Evolutionary conservation across 768 basidiomycete species (phyloP).

Genomic region (Xerocomellus amylosporus): DNA sequence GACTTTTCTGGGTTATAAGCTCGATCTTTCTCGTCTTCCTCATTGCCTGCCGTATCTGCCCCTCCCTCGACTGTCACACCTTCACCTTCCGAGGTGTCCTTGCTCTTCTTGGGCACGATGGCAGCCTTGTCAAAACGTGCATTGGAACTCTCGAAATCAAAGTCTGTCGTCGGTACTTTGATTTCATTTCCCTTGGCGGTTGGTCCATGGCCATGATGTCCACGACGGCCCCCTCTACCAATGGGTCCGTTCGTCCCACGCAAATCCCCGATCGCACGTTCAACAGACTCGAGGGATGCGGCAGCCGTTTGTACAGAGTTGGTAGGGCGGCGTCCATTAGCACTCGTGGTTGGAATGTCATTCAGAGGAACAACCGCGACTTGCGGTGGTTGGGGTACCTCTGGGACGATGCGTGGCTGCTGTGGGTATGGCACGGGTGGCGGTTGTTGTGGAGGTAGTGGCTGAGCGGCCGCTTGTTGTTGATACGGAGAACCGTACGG

Average conservation of each 20-base stretch:
- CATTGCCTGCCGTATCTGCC: slow-evolving; percentile 26
- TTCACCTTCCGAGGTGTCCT: slow-evolving; percentile 31
- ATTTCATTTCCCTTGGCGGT: slow-evolving; percentile 36
- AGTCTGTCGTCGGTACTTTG: slow-evolving; percentile 72
- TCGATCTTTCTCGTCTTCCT: slow-evolving; percentile 37
- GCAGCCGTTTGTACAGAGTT: slow-evolving; percentile 69
- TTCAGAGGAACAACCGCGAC: slow-evolving; percentile 18
- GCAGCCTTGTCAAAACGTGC: slow-evolving; percentile 79
- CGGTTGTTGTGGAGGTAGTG: slow-evolving; percentile 31
- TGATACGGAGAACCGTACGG: slow-evolving; percentile 32
- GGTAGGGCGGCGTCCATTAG: slow-evolving; percentile 32
- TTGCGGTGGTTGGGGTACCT: slow-evolving; percentile 23
- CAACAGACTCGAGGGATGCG: slow-evolving; percentile 71
- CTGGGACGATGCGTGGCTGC: slow-evolving; percentile 26
- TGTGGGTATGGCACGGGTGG: slow-evolving; percentile 29
- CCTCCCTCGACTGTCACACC: slow-evolving; percentile 32
- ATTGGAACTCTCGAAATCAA: slow-evolving; percentile 78
- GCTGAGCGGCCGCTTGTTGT: slow-evolving; percentile 32
- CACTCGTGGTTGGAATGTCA: slow-evolving; percentile 26
- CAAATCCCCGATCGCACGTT: slow-evolving; percentile 52
- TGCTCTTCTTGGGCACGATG: slow-evolving; percentile 37
- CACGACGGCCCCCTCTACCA: slow-evolving; percentile 41
- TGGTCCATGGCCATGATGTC: slow-evolving; percentile 27
- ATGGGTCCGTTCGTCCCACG: slow-evolving; percentile 37
- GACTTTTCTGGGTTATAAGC: slow-evolving; percentile 78